These are phyloP conservation scores for Pleurotus salmoneostramineus DNA, from an alignment of 768 basidiomycete genomes.

Conservation along the genomic window DNA sequence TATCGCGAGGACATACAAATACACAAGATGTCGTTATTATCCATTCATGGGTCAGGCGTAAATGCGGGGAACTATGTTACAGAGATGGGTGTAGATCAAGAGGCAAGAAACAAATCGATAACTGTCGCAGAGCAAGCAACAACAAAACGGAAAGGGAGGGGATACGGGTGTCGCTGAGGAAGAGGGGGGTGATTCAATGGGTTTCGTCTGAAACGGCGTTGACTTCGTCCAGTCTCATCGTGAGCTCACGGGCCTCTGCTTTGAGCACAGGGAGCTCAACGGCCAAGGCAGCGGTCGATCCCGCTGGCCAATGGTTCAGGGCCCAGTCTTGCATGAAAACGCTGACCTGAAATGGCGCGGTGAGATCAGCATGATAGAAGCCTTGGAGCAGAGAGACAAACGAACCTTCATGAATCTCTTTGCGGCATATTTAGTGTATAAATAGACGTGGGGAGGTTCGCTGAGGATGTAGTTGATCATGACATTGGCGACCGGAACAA, in stretches of 20 bases:
- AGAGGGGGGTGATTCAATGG: neutral
- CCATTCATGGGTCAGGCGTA: neutral
- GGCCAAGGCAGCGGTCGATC: slow-evolving; percentile 33
- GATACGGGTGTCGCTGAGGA: neutral
- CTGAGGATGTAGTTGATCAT: slow-evolving; percentile 84
- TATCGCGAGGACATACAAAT: neutral
- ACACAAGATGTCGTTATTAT: neutral
- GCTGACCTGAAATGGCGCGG: slow-evolving; percentile 40
- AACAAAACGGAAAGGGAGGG: neutral
- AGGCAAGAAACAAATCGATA: neutral
- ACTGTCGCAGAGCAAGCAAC: neutral
- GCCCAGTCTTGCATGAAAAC: slow-evolving; percentile 69
- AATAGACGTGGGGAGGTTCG: slow-evolving; percentile 68
- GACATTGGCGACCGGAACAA: slow-evolving; percentile 77
- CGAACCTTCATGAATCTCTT: slow-evolving; percentile 82
- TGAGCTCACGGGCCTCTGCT: slow-evolving; percentile 24
- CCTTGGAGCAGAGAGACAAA: neutral
- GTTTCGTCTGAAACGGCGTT: neutral
- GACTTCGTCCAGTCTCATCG: slow-evolving; percentile 7
- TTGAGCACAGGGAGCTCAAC: slow-evolving; percentile 41
- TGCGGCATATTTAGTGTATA: slow-evolving; percentile 86
- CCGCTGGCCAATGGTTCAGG: slow-evolving; percentile 49
- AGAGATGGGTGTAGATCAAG: neutral
- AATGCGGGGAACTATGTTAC: neutral
- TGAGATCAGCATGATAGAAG: neutral